Conservation (phyloP, 129 eudicot genomes). For the Helianthus tuberosus region DNA sequence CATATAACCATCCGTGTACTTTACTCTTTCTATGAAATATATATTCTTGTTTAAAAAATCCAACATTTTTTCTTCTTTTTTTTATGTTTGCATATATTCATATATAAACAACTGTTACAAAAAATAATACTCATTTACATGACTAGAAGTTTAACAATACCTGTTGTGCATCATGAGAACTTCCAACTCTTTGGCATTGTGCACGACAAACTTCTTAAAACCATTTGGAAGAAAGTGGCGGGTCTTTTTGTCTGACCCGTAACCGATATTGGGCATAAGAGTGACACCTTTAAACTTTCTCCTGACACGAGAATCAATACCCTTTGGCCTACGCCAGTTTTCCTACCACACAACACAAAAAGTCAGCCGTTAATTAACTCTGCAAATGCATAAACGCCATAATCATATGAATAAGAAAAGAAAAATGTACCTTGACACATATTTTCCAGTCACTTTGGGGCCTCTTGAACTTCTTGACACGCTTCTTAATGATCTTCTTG, state of each 20-base stretch:
- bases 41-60: no score
- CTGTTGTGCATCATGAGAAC: slow-evolving; percentile 89
- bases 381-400: not conserved
- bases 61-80: no score
- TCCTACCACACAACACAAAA: slow-evolving; percentile 32
- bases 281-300: slow-evolving; percentile 76
- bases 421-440: slow-evolving; percentile 61
- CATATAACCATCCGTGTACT: no score
- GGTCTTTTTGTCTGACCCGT: slow-evolving; percentile 81
- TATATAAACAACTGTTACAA: no score
- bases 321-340: slow-evolving; percentile 90
- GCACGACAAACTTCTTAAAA: slow-evolving; percentile 84
- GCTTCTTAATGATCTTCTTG: slow-evolving; percentile 87
- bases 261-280: slow-evolving; percentile 81
- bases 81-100: no score
- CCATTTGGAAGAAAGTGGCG: slow-evolving; percentile 81
- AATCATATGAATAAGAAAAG: not conserved
- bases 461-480: slow-evolving; percentile 86
- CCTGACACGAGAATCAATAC: slow-evolving; percentile 81
- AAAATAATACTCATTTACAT: no score
- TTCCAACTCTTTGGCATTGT: slow-evolving; percentile 74
- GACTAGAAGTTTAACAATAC: no score
- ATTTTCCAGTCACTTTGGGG: slow-evolving; percentile 74
- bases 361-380: not conserved
- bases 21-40: no score